Evolutionary conservation across 2,329 filamentous ascomycete genomes (phyloP).

Genomic region (Aspergillus quadrilineatus): DNA sequence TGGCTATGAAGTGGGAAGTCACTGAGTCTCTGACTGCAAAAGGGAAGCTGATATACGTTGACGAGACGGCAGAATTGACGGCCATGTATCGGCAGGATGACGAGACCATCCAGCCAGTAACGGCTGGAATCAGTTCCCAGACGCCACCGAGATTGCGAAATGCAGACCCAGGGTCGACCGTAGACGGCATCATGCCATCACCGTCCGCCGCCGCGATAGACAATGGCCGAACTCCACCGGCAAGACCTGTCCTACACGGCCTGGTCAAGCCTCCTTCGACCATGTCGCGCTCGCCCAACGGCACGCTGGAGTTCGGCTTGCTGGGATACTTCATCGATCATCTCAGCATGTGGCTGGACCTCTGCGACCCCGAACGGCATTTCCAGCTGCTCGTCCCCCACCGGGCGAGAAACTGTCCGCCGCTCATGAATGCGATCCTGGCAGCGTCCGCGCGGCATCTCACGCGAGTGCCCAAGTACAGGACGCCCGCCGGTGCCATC

Average conservation of each 20-base stretch:
- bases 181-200: too few relatives aligned
- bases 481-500: not conserved
- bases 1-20: too few relatives aligned
- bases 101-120: not conserved
- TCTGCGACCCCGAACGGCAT: conserved; percentile 41
- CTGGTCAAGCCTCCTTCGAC: not conserved
- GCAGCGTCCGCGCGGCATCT: conserved; percentile 40
- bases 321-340: not conserved
- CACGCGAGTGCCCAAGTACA: conserved; percentile 6
- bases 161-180: too few relatives aligned
- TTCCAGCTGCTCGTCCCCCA: conserved; percentile 43
- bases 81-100: not conserved
- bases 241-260: not conserved
- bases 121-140: too few relatives aligned
- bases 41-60: conserved; percentile 3
- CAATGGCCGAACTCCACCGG: not conserved
- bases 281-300: not conserved
- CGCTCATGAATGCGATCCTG: conserved; percentile 39
- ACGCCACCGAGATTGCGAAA: too few relatives aligned
- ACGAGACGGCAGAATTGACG: conserved; percentile 2
- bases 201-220: not conserved
- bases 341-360: conserved; percentile 39
- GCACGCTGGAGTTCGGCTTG: not conserved
- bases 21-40: not conserved
- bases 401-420: conserved; percentile 38